These are phyloP conservation scores for Seminavis robusta DNA, from an alignment of 108 stramenopile species.

Conservation along the genomic window DNA sequence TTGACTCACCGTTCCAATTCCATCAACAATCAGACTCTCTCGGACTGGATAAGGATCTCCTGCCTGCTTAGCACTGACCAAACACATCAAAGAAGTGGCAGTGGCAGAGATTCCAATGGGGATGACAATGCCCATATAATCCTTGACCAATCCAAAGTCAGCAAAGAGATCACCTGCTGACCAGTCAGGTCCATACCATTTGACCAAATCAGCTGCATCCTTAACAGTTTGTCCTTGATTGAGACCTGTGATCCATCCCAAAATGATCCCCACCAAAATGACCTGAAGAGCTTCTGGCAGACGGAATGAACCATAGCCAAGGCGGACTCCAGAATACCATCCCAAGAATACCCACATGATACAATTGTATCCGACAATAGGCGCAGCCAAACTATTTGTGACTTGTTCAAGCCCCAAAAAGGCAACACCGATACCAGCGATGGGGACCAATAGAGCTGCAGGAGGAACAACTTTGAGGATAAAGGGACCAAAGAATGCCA, in stretches of 20 bases:
- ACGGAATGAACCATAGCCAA: constrained; percentile 24
- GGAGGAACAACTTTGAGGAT: constrained; percentile 33
- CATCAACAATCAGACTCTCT: constrained; percentile 64
- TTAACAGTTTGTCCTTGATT: constrained; percentile 18
- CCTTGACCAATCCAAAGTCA: constrained; percentile 21
- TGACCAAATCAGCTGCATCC: constrained; percentile 18
- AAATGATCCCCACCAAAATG: constrained; percentile 30
- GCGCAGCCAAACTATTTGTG: constrained; percentile 21
- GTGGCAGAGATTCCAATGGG: constrained; percentile 45
- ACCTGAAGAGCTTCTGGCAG: constrained; percentile 46
- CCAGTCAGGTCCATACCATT: constrained; percentile 29
- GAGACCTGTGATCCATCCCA: constrained; percentile 42
- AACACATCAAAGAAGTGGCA: constrained; percentile 39
- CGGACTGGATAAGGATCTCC: constrained; percentile 49
- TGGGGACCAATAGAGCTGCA: constrained; percentile 42
- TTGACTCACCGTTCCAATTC: constrained; percentile 61
- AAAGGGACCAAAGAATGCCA: constrained; percentile 28
- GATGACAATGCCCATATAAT: constrained; percentile 54
- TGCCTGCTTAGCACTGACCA: constrained; percentile 49
- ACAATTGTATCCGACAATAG: constrained; percentile 37
- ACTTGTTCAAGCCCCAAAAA: constrained; percentile 48
- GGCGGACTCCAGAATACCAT: constrained; percentile 37
- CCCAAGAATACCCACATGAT: constrained; percentile 38
- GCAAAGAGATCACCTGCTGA: constrained; percentile 25
- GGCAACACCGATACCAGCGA: constrained; percentile 56